Conservation (phyloP, 2,329 filamentous ascomycete genomes). For the Tolypocladium ophioglossoides region DNA sequence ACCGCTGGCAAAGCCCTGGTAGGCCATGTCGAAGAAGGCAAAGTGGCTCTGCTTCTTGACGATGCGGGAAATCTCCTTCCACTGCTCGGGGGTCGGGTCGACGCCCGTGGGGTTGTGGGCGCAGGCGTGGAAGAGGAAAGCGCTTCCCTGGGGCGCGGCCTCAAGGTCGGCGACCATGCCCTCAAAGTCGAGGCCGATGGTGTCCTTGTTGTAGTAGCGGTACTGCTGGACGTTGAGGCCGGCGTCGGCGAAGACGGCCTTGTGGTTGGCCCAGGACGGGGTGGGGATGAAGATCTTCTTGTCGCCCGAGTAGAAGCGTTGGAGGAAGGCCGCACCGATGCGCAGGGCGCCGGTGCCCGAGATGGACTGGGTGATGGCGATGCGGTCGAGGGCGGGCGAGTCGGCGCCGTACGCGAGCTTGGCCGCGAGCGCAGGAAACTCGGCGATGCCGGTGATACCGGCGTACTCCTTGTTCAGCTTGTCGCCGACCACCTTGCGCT, state of each 20-base stretch:
- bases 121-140: conserved; percentile 92
- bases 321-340: conserved; percentile 87
- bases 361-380: conserved; percentile 95
- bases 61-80: conserved; percentile 78
- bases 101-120: conserved; percentile 97
- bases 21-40: conserved; percentile 98
- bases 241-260: conserved; percentile 88
- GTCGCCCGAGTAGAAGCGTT: conserved; percentile 79
- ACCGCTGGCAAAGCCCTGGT: conserved; percentile 94
- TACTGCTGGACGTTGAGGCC: conserved; percentile 90
- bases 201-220: conserved; percentile 98
- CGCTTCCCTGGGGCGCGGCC: conserved; percentile 72
- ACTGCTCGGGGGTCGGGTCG: conserved; percentile 85
- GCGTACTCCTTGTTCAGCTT: conserved; percentile 95
- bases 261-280: conserved; percentile 98
- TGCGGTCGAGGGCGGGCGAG: conserved; percentile 64
- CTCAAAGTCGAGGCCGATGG: conserved; percentile 94
- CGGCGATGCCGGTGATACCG: conserved; percentile 89
- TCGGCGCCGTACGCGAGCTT: conserved; percentile 81
- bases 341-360: conserved; percentile 94
- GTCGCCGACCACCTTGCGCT: conserved; percentile 71
- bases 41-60: conserved; percentile 83
- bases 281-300: conserved; percentile 97
- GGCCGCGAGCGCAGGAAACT: conserved; percentile 88
- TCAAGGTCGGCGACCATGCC: conserved; percentile 88